Conservation (phyloP, 768 basidiomycete species). For the Lyophyllum shimeji region DNA sequence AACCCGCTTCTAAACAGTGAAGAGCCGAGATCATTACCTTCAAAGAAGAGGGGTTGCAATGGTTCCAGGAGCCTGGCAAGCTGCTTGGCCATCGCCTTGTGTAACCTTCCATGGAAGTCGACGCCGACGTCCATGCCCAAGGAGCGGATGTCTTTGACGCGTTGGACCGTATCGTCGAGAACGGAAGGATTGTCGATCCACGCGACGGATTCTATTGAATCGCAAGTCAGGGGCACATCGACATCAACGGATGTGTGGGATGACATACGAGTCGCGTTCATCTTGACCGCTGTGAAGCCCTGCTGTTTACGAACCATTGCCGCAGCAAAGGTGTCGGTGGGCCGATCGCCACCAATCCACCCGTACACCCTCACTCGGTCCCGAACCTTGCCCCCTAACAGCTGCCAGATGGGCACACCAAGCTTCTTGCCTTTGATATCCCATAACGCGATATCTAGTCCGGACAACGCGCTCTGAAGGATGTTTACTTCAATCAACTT, state of each 20-base stretch:
- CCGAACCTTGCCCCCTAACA: conserved; percentile 70
- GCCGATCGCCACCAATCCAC: conserved; percentile 59
- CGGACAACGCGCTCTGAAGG: conserved; percentile 52
- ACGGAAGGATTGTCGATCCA: conserved; percentile 64
- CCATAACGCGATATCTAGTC: conserved; percentile 72
- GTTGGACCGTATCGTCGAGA: conserved; percentile 49
- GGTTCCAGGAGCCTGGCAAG: conserved; percentile 62
- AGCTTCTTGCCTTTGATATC: conserved; percentile 81
- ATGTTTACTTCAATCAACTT: background rate
- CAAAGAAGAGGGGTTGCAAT: conserved; percentile 61
- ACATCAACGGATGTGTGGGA: background rate
- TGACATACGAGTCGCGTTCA: conserved; percentile 59
- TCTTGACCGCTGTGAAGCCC: conserved; percentile 72
- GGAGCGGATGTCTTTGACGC: conserved; percentile 50
- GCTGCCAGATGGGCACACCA: conserved; percentile 62
- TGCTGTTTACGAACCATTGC: conserved; percentile 55
- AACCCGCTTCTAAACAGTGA: background rate
- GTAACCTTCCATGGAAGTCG: conserved; percentile 71
- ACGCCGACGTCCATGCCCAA: conserved; percentile 64
- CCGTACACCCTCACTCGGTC: conserved; percentile 59
- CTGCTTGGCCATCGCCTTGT: conserved; percentile 70
- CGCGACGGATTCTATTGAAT: conserved; percentile 32
- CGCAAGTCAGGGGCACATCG: background rate
- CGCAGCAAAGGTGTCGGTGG: conserved; percentile 49
- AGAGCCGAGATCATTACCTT: conserved; percentile 35